Percentiles rank a stretch among this genome's conserved stretches.
Evolutionary conservation across 768 basidiomycete species (phyloP).

Genomic region (Pleurotus djamor): DNA sequence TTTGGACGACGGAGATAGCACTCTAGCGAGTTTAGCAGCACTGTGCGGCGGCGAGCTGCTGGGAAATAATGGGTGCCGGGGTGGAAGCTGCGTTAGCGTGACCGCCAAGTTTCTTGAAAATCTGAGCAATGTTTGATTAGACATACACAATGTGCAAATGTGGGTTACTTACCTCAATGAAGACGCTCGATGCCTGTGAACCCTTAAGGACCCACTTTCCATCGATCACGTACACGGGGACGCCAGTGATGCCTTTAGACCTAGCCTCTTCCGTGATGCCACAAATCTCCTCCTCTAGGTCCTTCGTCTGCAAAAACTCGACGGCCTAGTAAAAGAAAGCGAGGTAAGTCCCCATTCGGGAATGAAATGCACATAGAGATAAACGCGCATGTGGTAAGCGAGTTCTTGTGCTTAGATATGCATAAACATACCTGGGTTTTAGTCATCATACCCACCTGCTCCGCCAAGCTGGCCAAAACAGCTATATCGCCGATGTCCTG

Average conservation of each 20-base stretch:
- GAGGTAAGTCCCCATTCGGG: too few species aligned
- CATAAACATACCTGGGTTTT: slow-evolving; percentile 51
- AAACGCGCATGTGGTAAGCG: not conserved
- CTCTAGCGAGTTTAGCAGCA: not conserved
- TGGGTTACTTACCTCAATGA: slow-evolving; percentile 52
- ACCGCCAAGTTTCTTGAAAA: slow-evolving; percentile 27
- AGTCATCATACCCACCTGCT: slow-evolving; percentile 52
- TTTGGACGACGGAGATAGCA: not conserved
- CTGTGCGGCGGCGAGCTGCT: not conserved
- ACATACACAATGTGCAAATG: not conserved
- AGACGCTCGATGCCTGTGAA: slow-evolving; percentile 70
- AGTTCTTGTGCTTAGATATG: not conserved
- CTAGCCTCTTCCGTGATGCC: slow-evolving; percentile 61
- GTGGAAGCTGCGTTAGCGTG: not conserved
- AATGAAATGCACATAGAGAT: not conserved
- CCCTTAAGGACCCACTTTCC: slow-evolving; percentile 77
- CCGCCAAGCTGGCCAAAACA: slow-evolving; percentile 59
- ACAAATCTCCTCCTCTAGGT: slow-evolving; percentile 62
- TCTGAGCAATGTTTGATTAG: slow-evolving; percentile 17
- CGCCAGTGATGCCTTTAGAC: slow-evolving; percentile 68
- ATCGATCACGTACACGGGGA: slow-evolving; percentile 80
- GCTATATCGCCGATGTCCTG: slow-evolving; percentile 61
- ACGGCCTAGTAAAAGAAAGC: slow-evolving; percentile 41
- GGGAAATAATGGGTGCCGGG: not conserved
- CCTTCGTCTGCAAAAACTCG: slow-evolving; percentile 63